Evolutionary conservation across 495 filamentous ascomycete species (phyloP).

Genomic region (Penicillium subrubescens): DNA sequence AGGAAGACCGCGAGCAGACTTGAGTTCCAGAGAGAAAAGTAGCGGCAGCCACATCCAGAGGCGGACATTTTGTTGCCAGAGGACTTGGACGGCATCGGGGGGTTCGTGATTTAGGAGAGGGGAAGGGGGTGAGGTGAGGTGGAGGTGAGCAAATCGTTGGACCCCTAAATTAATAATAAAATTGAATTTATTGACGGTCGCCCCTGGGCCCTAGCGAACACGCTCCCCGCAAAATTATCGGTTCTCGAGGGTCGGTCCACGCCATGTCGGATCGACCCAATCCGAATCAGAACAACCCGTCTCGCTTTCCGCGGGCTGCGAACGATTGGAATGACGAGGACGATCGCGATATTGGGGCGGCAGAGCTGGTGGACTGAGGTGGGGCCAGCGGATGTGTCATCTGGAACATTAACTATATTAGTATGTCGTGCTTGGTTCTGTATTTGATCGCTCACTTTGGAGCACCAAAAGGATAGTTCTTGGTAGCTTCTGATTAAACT

Average conservation of each 20-base stretch:
- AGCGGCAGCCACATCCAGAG: constrained; percentile 29
- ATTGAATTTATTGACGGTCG: constrained; percentile 12
- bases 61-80: constrained; percentile 23
- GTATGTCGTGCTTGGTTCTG: too few species aligned
- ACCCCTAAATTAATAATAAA: neutral
- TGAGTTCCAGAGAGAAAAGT: constrained; percentile 40
- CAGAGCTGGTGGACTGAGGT: too few species aligned
- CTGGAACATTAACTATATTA: too few species aligned
- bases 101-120: neutral
- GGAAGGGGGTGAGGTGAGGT: neutral
- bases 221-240: constrained; percentile 8
- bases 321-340: too few species aligned
- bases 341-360: too few species aligned
- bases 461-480: too few species aligned
- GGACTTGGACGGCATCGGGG: constrained; percentile 33
- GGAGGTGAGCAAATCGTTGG: neutral
- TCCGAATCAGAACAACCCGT: constrained; percentile 29
- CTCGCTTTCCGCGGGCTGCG: too few species aligned
- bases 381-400: too few species aligned
- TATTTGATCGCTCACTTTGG: too few species aligned
- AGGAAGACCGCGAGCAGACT: constrained; percentile 62
- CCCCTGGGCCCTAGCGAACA: constrained; percentile 18
- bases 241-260: constrained; percentile 16
- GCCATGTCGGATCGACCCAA: constrained; percentile 31
- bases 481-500: too few species aligned